phyloP scores from a whole-genome alignment of 208 protist genomes.

The Blechomonas ayalai region DNA sequence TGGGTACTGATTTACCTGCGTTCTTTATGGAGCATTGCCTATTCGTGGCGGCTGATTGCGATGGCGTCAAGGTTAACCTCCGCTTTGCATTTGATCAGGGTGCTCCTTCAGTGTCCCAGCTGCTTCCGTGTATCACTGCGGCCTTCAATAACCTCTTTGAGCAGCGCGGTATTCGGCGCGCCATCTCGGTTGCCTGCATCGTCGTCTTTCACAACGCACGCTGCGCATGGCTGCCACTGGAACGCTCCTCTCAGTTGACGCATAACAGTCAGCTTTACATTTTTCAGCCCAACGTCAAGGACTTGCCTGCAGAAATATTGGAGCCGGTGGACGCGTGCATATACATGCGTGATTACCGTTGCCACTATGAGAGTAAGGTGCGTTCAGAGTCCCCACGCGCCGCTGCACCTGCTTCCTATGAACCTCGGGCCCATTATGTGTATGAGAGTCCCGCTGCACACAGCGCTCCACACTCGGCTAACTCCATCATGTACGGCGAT shows the following conservation, averaged over 20 bases:
- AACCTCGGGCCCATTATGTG: background rate
- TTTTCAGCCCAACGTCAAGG: constrained; percentile 38
- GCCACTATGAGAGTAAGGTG: too few relatives aligned
- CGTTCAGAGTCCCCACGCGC: constrained; percentile 8
- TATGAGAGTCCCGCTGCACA: constrained; percentile 10
- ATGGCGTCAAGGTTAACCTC: constrained; percentile 64
- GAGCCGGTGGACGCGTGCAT: constrained; percentile 21
- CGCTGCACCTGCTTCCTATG: background rate
- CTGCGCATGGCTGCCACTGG: constrained; percentile 45
- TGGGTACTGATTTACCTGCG: background rate
- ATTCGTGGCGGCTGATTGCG: constrained; percentile 54
- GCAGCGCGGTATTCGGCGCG: background rate
- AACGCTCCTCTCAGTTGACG: constrained; percentile 31
- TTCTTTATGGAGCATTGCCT: constrained; percentile 38
- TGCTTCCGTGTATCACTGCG: constrained; percentile 13
- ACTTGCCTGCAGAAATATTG: constrained; percentile 33
- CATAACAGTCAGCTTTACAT: constrained; percentile 66
- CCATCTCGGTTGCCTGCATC: constrained; percentile 4
- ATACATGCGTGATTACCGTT: too few relatives aligned
- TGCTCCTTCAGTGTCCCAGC: constrained; percentile 15
- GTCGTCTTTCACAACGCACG: constrained; percentile 44
- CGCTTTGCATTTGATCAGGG: constrained; percentile 25
- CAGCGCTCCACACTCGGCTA: too few relatives aligned
- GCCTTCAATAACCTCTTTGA: constrained; percentile 31
- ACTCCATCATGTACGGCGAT: too few relatives aligned